Base-by-base conservation (phyloP, 805 yeast genomes). In the Tetrapisispora phaffii region DNA sequence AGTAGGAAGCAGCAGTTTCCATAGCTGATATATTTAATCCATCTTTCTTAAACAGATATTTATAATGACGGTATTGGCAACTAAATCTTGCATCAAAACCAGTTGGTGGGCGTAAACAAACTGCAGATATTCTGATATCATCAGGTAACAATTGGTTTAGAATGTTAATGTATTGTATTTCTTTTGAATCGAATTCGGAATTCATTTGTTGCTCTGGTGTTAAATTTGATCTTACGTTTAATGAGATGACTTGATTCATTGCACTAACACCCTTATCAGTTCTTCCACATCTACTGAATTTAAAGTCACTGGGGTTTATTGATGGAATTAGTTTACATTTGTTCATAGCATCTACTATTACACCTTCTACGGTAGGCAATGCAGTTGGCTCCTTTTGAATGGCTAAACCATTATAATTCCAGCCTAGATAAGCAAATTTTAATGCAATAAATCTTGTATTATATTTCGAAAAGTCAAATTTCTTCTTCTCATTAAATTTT, bases 231-330 rank as follows among this genome's bases (percentile, higher is more conserved):
- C 98, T 72, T 22, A 90, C 81, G n/a, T 70, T 65, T 33, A 93
- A 66, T 0, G 96, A 81, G 5, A 93, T 82, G 1, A 93, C 97
- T 63, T 93, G 98, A 51, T 86, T 85, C 82, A 93, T 77, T 0
- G 98, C 98, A 68, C 96, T 85, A 15, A 90, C 97, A 16, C 97
- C 97, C 52, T 77, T 79, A 57, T 90, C 97, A 0, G 97, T 90
- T 56, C 97, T 73, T 0, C 97, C 97, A 66, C 97, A 93, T 50
- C 97, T 70, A 53, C 94, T 83, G 60, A 89, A 88, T 15, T 75
- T 72, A 57, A 81, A 85, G 1, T 77, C 79, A 7, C 67, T 67
- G 0, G 87, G 81, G 19, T 77, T 80, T 17, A 73, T 55, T 1
- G 77, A 69, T 8, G 77, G 73, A 10, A 93, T 79, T 49, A 93